Conservation (phyloP, 495 filamentous ascomycete genomes). For the Penicillium desertorum region DNA sequence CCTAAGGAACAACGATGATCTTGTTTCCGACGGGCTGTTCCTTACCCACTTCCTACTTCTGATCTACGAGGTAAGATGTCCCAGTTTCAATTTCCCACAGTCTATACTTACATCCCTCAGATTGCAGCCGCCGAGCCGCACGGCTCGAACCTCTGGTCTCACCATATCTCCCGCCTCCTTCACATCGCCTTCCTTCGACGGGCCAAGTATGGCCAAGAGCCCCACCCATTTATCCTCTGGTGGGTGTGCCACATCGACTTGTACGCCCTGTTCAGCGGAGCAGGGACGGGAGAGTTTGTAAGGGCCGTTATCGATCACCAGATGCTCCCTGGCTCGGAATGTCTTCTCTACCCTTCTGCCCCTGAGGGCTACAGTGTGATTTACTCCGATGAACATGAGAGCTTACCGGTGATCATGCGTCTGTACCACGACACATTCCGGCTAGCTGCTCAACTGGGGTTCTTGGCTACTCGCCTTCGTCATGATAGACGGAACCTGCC, state of each 20-base stretch:
- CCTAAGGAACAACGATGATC: slow-evolving; percentile 47
- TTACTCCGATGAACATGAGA: slow-evolving; percentile 37
- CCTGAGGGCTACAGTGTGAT: slow-evolving; percentile 32
- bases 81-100: neutral
- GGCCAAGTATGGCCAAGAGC: slow-evolving; percentile 47
- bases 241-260: slow-evolving; percentile 57
- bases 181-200: slow-evolving; percentile 50
- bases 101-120: slow-evolving; percentile 24
- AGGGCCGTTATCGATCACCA: slow-evolving; percentile 47
- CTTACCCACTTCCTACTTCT: slow-evolving; percentile 61
- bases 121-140: slow-evolving; percentile 48
- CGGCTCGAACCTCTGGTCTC: slow-evolving; percentile 53
- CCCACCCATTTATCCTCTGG: slow-evolving; percentile 55
- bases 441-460: slow-evolving; percentile 42
- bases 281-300: slow-evolving; percentile 52
- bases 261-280: slow-evolving; percentile 55
- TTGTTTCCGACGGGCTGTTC: slow-evolving; percentile 57
- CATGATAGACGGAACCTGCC: slow-evolving; percentile 23
- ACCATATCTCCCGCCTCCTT: slow-evolving; percentile 56
- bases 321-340: slow-evolving; percentile 46
- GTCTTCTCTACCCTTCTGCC: slow-evolving; percentile 34
- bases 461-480: slow-evolving; percentile 42
- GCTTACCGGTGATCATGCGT: slow-evolving; percentile 43
- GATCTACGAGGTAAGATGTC: slow-evolving; percentile 53
- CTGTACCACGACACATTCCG: slow-evolving; percentile 47